phyloP scores from a whole-genome alignment of 306 rosid species.

The Cucumis hystrix region DNA sequence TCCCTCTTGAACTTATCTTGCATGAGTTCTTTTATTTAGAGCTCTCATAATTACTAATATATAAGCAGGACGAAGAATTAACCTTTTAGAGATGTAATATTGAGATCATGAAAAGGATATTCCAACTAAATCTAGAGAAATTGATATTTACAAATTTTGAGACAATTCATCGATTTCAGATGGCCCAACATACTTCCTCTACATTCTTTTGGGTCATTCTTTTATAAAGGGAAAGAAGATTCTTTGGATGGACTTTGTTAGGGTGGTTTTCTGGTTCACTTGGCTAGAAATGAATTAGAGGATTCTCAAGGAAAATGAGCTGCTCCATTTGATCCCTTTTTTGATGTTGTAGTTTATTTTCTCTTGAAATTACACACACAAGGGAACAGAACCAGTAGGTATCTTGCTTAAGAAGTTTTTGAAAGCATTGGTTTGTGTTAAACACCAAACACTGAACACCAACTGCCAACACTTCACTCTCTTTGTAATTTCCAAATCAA shows the following conservation, averaged over 20 bases:
- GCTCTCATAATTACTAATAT: not conserved
- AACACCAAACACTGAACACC: not conserved
- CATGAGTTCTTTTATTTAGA: not conserved
- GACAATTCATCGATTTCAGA: not conserved
- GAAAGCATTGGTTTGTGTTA: not conserved
- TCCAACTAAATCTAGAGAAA: not conserved
- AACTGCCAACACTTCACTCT: not conserved
- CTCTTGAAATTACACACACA: not conserved
- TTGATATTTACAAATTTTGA: not conserved
- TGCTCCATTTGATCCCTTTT: not conserved
- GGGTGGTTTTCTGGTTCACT: not conserved
- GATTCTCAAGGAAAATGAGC: not conserved
- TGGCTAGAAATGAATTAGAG: not conserved
- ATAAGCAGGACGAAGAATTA: not conserved
- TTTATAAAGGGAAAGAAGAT: not conserved
- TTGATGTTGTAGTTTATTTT: not conserved
- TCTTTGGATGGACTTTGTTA: not conserved
- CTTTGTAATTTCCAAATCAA: slow-evolving; percentile 21
- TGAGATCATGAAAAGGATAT: not conserved
- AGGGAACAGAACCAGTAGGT: not conserved
- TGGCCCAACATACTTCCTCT: not conserved
- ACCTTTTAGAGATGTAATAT: not conserved
- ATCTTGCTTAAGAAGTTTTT: not conserved
- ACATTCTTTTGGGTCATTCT: not conserved
- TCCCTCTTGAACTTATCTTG: not conserved